Evolutionary conservation across 2,329 filamentous ascomycete species (phyloP).

Genomic region (Talaromyces rugulosus): DNA sequence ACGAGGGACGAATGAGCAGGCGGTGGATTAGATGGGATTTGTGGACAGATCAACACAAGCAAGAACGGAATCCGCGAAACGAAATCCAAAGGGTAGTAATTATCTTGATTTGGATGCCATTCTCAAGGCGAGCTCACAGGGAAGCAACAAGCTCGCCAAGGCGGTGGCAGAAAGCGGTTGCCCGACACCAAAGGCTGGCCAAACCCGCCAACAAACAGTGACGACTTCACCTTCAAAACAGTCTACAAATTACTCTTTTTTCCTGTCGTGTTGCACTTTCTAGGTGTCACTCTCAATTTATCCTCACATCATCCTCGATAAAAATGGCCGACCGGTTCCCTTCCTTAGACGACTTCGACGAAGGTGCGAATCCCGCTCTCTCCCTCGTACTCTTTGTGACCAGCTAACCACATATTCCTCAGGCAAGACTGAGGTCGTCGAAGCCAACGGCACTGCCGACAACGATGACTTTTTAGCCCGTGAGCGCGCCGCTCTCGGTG

Average conservation of each 20-base stretch:
- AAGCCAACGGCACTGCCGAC: conserved; percentile 45
- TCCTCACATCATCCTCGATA: neutral
- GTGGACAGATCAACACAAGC: neutral
- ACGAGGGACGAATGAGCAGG: neutral
- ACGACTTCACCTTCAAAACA: neutral
- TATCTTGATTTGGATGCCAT: neutral
- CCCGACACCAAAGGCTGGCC: neutral
- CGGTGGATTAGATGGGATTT: neutral
- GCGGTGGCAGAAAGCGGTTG: conserved; percentile 13
- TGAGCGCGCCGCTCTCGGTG: conserved; percentile 84
- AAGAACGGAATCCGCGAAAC: neutral
- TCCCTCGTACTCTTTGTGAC: conserved; percentile 14
- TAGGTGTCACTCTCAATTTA: neutral
- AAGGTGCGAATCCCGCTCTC: conserved; percentile 32
- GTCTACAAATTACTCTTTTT: neutral
- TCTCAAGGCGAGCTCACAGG: neutral
- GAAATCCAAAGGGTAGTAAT: neutral
- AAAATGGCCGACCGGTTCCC: conserved; percentile 75
- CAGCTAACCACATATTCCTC: conserved; percentile 22
- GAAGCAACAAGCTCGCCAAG: conserved; percentile 8
- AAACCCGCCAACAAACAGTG: neutral
- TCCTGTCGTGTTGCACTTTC: neutral
- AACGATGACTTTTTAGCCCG: conserved; percentile 84
- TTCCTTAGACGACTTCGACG: conserved; percentile 73
- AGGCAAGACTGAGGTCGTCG: conserved; percentile 33